Evolutionary conservation across 2,329 filamentous ascomycete genomes (phyloP).

Genomic region (Alternaria triticina): DNA sequence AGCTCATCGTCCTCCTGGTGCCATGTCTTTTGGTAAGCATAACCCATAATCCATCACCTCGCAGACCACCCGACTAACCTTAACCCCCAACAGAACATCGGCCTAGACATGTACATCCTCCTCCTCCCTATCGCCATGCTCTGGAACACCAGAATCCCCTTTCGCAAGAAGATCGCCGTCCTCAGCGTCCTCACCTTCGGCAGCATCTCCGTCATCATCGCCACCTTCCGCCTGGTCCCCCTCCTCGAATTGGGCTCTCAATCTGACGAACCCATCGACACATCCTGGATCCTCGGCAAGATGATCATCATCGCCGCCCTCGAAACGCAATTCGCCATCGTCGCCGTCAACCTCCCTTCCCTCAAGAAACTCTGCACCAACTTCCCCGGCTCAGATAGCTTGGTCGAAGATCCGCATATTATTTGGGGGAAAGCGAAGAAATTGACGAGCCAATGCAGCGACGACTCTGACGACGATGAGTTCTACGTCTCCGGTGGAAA

Average conservation of each 20-base stretch:
- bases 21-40: constrained; percentile 29
- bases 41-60: not conserved
- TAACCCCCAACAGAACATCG: constrained; percentile 20
- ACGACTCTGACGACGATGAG: not conserved
- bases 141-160: not conserved
- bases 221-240: constrained; percentile 23
- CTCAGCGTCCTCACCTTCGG: constrained; percentile 38
- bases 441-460: not conserved
- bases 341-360: constrained; percentile 42
- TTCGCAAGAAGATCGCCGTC: constrained; percentile 26
- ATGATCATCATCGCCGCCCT: constrained; percentile 42
- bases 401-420: not conserved
- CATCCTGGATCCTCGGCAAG: constrained; percentile 39
- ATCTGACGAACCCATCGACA: constrained; percentile 24
- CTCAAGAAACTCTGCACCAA: constrained; percentile 41
- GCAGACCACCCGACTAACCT: not conserved
- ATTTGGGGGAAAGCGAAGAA: not conserved
- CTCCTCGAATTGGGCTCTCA: constrained; percentile 25
- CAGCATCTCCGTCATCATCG: constrained; percentile 32
- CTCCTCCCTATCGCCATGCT: constrained; percentile 28
- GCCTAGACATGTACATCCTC: constrained; percentile 29
- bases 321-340: constrained; percentile 42
- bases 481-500: not conserved
- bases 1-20: constrained; percentile 33
- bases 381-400: not conserved